phyloP scores from a whole-genome alignment of 148 eudicot genomes.

The Cornus florida region DNA sequence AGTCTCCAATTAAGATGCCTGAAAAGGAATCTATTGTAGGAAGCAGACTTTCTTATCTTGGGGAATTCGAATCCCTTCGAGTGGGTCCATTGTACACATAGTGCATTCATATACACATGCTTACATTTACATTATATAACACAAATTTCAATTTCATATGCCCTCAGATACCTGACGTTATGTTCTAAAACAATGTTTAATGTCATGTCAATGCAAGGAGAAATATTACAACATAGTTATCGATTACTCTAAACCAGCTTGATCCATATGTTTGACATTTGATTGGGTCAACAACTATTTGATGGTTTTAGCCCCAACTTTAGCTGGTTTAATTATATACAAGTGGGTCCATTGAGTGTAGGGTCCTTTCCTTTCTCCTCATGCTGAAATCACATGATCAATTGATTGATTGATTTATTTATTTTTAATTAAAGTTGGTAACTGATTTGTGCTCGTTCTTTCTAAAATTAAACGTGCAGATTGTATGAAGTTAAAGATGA shows the following conservation, averaged over 20 bases:
- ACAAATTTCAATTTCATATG: neutral
- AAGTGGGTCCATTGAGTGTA: neutral
- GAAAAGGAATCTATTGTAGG: no score
- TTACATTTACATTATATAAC: no score
- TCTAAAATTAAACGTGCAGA: conserved; percentile 34
- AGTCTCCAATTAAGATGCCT: no score
- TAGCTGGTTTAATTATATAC: no score
- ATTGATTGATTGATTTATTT: no score
- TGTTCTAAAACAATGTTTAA: no score
- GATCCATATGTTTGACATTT: neutral
- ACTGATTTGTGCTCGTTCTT: no score
- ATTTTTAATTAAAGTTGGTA: neutral
- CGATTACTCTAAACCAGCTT: neutral
- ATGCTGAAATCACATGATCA: neutral
- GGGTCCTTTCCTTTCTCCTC: neutral
- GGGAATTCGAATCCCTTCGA: no score
- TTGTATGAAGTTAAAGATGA: conserved; percentile 88
- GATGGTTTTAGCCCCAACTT: neutral
- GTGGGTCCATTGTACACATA: neutral
- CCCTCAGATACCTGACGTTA: no score
- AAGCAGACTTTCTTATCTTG: no score
- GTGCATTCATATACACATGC: neutral
- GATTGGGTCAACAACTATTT: neutral
- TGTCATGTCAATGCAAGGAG: neutral
- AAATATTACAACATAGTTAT: no score